phyloP scores from a whole-genome alignment of 2,329 filamentous ascomycete genomes.

The Knoxdaviesia proteae region DNA sequence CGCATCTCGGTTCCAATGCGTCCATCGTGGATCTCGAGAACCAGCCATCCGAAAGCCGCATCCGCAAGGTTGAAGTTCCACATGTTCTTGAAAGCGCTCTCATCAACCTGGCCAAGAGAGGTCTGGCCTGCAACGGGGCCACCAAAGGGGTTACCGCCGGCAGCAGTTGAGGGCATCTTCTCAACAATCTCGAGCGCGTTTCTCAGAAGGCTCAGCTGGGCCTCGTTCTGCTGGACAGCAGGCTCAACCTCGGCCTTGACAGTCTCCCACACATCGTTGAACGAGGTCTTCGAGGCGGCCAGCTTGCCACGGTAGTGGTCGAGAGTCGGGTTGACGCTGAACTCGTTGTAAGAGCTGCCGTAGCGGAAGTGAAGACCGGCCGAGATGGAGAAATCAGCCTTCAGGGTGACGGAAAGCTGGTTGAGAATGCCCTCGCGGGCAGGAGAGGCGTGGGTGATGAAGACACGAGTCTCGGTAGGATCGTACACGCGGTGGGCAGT shows the following conservation, averaged over 20 bases:
- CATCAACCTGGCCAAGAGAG: conserved; percentile 74
- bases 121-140: conserved; percentile 55
- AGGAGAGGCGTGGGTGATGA: conserved; percentile 91
- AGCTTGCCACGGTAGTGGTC: conserved; percentile 98
- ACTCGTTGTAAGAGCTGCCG: conserved; percentile 98
- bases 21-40: conserved; percentile 85
- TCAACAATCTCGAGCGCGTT: conserved; percentile 86
- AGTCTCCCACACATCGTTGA: conserved; percentile 98
- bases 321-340: conserved; percentile 92
- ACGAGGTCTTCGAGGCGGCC: conserved; percentile 91
- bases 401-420: conserved; percentile 89
- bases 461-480: conserved; percentile 88
- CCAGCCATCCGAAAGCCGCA: conserved; percentile 89
- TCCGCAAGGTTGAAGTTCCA: conserved; percentile 99
- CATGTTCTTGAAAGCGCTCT: conserved; percentile 99
- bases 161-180: conserved; percentile 92
- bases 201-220: conserved; percentile 77
- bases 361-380: conserved; percentile 96
- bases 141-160: conserved; percentile 91
- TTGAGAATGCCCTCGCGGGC: conserved; percentile 92
- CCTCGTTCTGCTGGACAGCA: conserved; percentile 80
- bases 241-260: conserved; percentile 92
- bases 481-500: conserved; percentile 97
- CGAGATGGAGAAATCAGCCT: conserved; percentile 95
- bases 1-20: conserved; percentile 97